Evolutionary conservation across 169 alveolate species (phyloP), one percentile per base, ranked within the genome.

Genomic region (Cryptosporidium ryanae): DNA sequence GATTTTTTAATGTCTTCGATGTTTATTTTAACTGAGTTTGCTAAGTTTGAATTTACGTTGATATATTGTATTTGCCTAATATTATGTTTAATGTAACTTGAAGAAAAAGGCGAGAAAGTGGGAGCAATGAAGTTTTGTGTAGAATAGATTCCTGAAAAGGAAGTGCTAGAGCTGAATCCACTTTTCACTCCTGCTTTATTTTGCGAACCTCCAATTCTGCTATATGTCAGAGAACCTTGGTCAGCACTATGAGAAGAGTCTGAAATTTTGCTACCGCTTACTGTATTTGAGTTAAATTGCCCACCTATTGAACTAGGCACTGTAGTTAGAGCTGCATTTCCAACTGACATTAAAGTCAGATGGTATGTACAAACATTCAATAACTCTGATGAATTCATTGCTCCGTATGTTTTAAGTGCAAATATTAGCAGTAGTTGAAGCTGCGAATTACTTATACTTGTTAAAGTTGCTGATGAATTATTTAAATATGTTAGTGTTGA

Each of bases 391-490:
- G 63, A 34, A 44, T 34, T 76, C n/a, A 10, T 76, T 44, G 87
- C 87, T 18, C 87, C 87, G 27, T 76, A 76, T 32, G 50, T 76
- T 65, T 46, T 55, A 23, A 76, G 71, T 32, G 59, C 46, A 43
- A 59, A 76, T 2, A 13, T 43, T 23, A 76, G 21, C 12, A 76
- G 63, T 15, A 76, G 48, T 23, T 76, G 87, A 43, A 76, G 64
- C 38, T 76, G 87, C 8, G 87, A 76, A 34, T 76, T 76, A 32
- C 87, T 76, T 1, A 76, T 65, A 10, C 76, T 76, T 59, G 87
- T 76, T 25, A 70, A 61, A 15, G 31, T 38, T 38, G 71, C 38
- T 23, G 87, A 76, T 15, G 27, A n/a, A 46, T 76, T 61, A 44
- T 76, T 76, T 4, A 76, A 44, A 15, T 55, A 38, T 76, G 87